Conservation (phyloP, 768 basidiomycete species). For the Agaricus sinodeliciosus region DNA sequence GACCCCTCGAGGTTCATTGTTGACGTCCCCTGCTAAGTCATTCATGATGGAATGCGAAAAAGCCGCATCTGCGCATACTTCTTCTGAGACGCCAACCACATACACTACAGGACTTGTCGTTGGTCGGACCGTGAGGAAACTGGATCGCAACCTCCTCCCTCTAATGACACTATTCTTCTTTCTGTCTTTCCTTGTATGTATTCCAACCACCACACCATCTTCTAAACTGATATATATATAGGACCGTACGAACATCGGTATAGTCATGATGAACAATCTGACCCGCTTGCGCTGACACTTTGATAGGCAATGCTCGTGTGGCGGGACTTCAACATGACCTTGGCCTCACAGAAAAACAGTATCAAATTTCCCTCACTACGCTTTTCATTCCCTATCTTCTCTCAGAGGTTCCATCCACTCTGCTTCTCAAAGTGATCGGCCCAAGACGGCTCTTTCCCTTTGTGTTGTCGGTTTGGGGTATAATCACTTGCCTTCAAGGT, state of each 20-base stretch:
- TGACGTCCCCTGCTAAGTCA: not conserved
- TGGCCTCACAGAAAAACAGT: conserved; percentile 29
- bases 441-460: conserved; percentile 42
- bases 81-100: not conserved
- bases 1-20: too few species aligned
- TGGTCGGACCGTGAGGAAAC: conserved; percentile 2
- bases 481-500: conserved; percentile 43
- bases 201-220: not conserved
- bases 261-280: not conserved
- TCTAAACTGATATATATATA: conserved; percentile 1
- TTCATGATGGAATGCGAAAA: not conserved
- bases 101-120: not conserved
- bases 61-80: not conserved
- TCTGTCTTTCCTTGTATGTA: conserved; percentile 25
- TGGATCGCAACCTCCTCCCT: conserved; percentile 18
- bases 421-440: conserved; percentile 35
- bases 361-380: conserved; percentile 28
- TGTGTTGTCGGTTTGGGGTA: conserved; percentile 44
- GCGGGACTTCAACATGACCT: conserved; percentile 42
- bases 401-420: conserved; percentile 43
- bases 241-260: conserved; percentile 31
- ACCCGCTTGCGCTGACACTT: not conserved
- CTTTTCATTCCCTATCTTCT: conserved; percentile 33
- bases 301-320: conserved; percentile 35
- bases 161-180: conserved; percentile 29